Evolutionary conservation across 2,329 filamentous ascomycete genomes (phyloP), one percentile per base, ranked within the genome.

Genomic region (Fusarium papillatum): DNA sequence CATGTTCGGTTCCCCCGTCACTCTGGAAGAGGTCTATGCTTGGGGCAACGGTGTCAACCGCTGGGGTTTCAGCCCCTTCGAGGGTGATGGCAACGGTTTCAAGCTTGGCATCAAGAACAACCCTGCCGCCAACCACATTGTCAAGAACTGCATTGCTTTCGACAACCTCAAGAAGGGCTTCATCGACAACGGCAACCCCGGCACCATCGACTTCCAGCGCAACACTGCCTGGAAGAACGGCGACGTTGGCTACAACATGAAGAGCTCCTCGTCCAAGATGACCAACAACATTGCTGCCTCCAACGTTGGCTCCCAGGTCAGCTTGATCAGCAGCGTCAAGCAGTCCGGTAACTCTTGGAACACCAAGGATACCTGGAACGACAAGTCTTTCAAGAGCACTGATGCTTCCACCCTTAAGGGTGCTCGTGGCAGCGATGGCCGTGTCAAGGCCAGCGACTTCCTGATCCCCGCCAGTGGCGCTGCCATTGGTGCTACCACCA

Each of bases 21-120:
- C 85, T 1, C 81, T 88, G 46, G 81, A 86, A 34, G 86, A 88
- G 50, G 85, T 84, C 0, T 82, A 86, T 41, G 77, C 86, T 0
- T 88, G 85, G 85, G 86, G 86, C 26, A 88, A 88, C 66, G 86
- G 86, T 9, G 80, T 86, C 67, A 86, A 88, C 68, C 81, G 83
- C 24, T 88, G 86, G 86, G 79, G 76, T 41, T 88, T 88, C 77
- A 73, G 68, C 11, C 68, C 81, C 22, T 88, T 87, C 68, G 79
- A 84, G 26, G 86, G 86, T 22, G 86, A 88, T 60, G 86, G 86
- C 39, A 88, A 88, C 74, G 85, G 87, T 19, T 87, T 87, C 83
- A 87, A 88, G 79, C 83, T 88, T 5, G 85, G 86, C 55, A 81
- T 81, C 4, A 82, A 78, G 14, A 81, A 82, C 43, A 81, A 83